Percentiles rank a stretch among this genome's conserved stretches.
phyloP scores from a whole-genome alignment of 2,329 filamentous ascomycete genomes.

The Neospermospora avenae region DNA sequence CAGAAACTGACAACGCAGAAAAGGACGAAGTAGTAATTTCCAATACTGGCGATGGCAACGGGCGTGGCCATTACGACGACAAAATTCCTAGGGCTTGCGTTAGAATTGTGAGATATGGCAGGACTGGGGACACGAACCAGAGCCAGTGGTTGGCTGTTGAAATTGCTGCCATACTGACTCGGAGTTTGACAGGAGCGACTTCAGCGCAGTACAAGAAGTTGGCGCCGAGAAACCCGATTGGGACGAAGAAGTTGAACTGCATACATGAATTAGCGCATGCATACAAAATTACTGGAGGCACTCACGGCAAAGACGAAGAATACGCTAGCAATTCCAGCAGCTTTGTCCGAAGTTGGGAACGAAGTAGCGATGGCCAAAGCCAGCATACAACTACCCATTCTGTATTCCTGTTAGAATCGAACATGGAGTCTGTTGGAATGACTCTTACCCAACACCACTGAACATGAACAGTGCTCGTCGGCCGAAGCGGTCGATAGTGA shows the following conservation, averaged over 20 bases:
- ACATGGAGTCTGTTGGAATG: neutral
- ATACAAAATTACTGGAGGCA: neutral
- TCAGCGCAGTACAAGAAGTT: slow-evolving; percentile 61
- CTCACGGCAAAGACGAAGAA: slow-evolving; percentile 51
- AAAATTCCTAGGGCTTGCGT: slow-evolving; percentile 37
- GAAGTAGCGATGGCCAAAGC: slow-evolving; percentile 51
- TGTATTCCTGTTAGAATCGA: neutral
- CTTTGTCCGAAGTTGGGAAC: slow-evolving; percentile 43
- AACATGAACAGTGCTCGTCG: slow-evolving; percentile 53
- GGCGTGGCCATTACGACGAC: slow-evolving; percentile 44
- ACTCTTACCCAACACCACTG: slow-evolving; percentile 43
- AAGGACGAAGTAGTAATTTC: slow-evolving; percentile 37
- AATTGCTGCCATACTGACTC: slow-evolving; percentile 54
- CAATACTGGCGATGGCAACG: slow-evolving; percentile 35
- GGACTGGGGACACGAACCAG: slow-evolving; percentile 29
- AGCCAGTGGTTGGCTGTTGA: slow-evolving; percentile 54
- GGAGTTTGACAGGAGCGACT: slow-evolving; percentile 49
- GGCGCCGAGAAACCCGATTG: slow-evolving; percentile 55
- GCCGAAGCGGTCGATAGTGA: slow-evolving; percentile 66
- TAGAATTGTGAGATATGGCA: neutral
- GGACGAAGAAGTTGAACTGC: slow-evolving; percentile 56
- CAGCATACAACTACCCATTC: slow-evolving; percentile 53
- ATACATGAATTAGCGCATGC: neutral
- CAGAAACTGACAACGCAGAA: slow-evolving; percentile 35
- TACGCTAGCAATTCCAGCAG: slow-evolving; percentile 49